These are phyloP conservation scores for Cryphonectria japonica DNA, from an alignment of 2,329 filamentous ascomycete species.

Conservation along the genomic window DNA sequence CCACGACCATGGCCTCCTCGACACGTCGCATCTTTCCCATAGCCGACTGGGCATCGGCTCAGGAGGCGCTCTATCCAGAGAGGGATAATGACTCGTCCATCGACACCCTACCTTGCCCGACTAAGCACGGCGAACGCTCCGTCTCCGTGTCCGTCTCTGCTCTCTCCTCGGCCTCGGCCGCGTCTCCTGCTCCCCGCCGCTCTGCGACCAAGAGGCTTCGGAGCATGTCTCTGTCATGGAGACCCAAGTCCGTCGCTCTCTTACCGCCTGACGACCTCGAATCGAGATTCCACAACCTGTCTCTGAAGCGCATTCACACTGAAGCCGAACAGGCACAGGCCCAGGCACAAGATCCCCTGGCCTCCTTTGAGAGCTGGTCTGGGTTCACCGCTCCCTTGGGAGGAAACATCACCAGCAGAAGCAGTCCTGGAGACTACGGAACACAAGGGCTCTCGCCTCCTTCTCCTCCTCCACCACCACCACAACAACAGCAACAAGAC, in stretches of 20 bases:
- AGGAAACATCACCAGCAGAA: background rate
- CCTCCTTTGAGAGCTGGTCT: slow-evolving; percentile 5
- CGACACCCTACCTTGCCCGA: slow-evolving; percentile 28
- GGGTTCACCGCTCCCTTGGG: background rate
- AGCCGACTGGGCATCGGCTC: slow-evolving; percentile 47
- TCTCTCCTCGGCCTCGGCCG: slow-evolving; percentile 36
- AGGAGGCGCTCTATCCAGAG: slow-evolving; percentile 47
- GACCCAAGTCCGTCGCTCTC: slow-evolving; percentile 48
- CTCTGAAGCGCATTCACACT: slow-evolving; percentile 37
- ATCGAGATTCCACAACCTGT: slow-evolving; percentile 32
- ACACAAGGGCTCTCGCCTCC: background rate
- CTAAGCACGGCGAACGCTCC: slow-evolving; percentile 32
- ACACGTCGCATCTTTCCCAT: slow-evolving; percentile 45
- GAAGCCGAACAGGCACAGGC: slow-evolving; percentile 19
- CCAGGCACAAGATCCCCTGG: background rate
- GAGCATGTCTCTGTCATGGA: slow-evolving; percentile 56
- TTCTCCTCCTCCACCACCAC: background rate
- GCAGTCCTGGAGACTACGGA: slow-evolving; percentile 2
- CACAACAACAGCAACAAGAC: background rate
- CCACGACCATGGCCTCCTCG: slow-evolving; percentile 32
- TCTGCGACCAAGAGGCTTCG: slow-evolving; percentile 34
- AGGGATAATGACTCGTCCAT: slow-evolving; percentile 30
- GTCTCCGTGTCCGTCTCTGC: slow-evolving; percentile 30
- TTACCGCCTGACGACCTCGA: slow-evolving; percentile 39
- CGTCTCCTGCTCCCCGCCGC: slow-evolving; percentile 9